Percentiles rank a stretch among this genome's conserved stretches.
These are phyloP conservation scores for Metschnikowia rubicola DNA, from an alignment of 805 yeast genomes.

Conservation along the genomic window DNA sequence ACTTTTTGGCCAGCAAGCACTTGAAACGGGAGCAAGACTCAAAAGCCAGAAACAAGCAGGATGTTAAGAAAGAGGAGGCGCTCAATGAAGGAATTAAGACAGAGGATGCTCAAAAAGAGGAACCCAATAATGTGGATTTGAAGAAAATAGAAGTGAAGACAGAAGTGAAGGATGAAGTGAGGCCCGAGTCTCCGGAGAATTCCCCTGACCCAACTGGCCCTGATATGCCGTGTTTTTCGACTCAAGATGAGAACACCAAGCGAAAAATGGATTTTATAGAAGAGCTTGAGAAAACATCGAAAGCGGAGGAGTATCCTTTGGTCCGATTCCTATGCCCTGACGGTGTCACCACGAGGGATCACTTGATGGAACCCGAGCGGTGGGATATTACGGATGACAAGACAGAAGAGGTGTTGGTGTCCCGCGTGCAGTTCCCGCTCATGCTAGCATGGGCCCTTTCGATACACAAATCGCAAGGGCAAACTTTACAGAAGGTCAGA, in stretches of 20 bases:
- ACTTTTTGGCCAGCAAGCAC: constrained; percentile 9
- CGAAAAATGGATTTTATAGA: constrained; percentile 48
- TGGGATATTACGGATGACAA: constrained; percentile 79
- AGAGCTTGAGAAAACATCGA: constrained; percentile 42
- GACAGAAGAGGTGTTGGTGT: constrained; percentile 52
- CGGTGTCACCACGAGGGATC: constrained; percentile 63
- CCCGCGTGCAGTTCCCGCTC: constrained; percentile 57
- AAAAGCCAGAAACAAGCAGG: too few relatives aligned
- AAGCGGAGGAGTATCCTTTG: constrained; percentile 57
- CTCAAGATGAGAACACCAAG: constrained; percentile 26
- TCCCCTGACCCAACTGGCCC: background rate
- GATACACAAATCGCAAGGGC: constrained; percentile 84
- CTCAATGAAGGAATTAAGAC: too few relatives aligned
- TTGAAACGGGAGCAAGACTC: background rate
- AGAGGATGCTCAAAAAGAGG: too few relatives aligned
- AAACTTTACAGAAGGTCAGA: constrained; percentile 65
- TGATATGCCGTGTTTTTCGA: background rate
- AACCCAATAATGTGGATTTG: too few relatives aligned
- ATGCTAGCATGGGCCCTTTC: constrained; percentile 80
- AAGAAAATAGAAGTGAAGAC: background rate
- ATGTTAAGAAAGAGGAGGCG: too few relatives aligned
- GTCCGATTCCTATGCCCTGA: constrained; percentile 74
- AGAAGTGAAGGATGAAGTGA: too few relatives aligned
- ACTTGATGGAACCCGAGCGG: constrained; percentile 74
- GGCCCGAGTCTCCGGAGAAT: too few relatives aligned